Evolutionary conservation across 1,139 yeast genomes (phyloP), one percentile per base, ranked within the genome.

Genomic region (Yamadazyma diospyri): DNA sequence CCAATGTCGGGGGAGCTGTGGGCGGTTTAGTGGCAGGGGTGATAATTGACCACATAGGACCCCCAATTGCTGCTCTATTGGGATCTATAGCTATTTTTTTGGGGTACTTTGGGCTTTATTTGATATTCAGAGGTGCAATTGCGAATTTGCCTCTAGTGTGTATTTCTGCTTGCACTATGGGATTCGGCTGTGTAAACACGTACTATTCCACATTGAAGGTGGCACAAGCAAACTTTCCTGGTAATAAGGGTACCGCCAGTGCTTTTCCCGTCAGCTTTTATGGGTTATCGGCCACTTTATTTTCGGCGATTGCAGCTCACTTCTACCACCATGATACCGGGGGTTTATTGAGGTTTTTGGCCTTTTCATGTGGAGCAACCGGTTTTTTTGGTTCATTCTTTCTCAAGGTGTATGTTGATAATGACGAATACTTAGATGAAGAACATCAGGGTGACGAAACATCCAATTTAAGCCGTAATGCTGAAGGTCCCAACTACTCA

Each of bases 21-120:
- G 81, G 87, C 12, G 92, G 89, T 0, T 60, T 81, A 16, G 72
- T 82, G 0, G 87, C 82, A 1, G 92, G 94, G 0, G 50, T 79
- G 20, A 47, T 81, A 18, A 80, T 81, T 26, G 92, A 82, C 49
- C 62, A 54, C 28, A 60, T 59, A 30, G 86, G 86, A 0, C 80
- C 86, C 0, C 70, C 61, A 30, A 29, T 51, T 6, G 69, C 85
- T 5, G 68, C 76, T 15, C 50, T 72, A 3, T 30, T 75, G 8
- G 89, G 89, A 0, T 70, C 85, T 0, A 4, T 71, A 1, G 47
- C 68, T 7, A 61, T 79, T 16, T 63, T 75, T 30, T 23, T 64
- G 3, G 81, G 53, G 2, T 69, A 67, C 46, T 60, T 49, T 28
- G 53, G 62, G 2, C 42, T 67, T 36, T 55, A 58, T 45, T 40